Evolutionary conservation across 208 protist species (phyloP).

Genomic region (Vickermania spadyakhi): DNA sequence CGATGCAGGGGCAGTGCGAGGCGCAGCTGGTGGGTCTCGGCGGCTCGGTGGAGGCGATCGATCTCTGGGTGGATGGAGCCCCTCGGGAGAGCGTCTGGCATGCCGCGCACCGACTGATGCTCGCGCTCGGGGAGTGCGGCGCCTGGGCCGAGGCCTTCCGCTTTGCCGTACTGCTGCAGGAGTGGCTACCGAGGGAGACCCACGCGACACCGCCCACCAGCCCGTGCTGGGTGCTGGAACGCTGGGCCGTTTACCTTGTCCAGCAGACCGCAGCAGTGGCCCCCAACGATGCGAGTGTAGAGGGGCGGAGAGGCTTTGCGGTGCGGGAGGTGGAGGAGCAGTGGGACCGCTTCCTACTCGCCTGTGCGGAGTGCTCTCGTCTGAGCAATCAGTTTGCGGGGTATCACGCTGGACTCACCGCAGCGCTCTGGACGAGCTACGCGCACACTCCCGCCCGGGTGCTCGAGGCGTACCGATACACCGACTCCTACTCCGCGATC

Average conservation of each 20-base stretch:
- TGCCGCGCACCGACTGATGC: constrained; percentile 35
- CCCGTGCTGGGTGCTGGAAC: constrained; percentile 35
- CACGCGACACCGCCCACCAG: constrained; percentile 4
- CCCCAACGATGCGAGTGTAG: background rate
- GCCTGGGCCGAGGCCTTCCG: constrained; percentile 67
- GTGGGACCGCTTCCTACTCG: constrained; percentile 34
- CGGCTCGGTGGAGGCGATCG: constrained; percentile 19
- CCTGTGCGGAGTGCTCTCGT: constrained; percentile 49
- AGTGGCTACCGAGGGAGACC: background rate
- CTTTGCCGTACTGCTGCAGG: constrained; percentile 24
- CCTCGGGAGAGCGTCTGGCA: constrained; percentile 20
- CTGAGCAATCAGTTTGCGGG: constrained; percentile 42
- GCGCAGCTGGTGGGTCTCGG: constrained; percentile 43
- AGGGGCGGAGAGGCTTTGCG: constrained; percentile 11
- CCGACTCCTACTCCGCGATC: constrained; percentile 60
- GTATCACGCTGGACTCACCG: constrained; percentile 32
- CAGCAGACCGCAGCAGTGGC: background rate
- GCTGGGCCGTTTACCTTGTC: constrained; percentile 51
- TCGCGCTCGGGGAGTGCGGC: constrained; percentile 53
- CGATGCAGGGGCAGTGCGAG: constrained; percentile 78
- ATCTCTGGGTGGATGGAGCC: constrained; percentile 61
- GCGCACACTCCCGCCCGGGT: constrained; percentile 30
- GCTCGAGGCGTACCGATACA: constrained; percentile 24
- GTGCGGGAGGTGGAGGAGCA: constrained; percentile 19
- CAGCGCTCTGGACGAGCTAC: constrained; percentile 42